These are phyloP conservation scores for Hygrophoropsis aurantiaca DNA, from an alignment of 768 basidiomycete species.

Conservation along the genomic window DNA sequence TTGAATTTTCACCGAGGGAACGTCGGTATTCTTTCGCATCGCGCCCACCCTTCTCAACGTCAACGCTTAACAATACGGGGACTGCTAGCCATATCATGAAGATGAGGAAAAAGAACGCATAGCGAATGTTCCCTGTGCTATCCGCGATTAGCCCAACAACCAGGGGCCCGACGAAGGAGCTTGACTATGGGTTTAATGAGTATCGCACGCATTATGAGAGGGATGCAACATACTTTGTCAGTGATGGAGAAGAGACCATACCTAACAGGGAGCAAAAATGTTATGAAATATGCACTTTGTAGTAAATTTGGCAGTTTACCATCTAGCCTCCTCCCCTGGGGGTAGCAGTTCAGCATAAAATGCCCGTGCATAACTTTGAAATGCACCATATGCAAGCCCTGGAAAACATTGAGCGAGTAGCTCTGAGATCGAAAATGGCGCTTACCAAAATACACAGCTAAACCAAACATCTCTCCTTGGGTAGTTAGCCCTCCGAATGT, in stretches of 20 bases:
- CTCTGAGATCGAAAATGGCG: not conserved
- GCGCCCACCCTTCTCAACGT: conserved; percentile 62
- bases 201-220: not conserved
- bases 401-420: not conserved
- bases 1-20: not conserved
- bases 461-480: conserved; percentile 79
- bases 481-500: conserved; percentile 75
- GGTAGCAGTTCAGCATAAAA: conserved; percentile 88
- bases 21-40: conserved; percentile 43
- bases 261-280: conserved; percentile 21
- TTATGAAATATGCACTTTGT: not conserved
- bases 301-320: conserved; percentile 43
- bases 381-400: conserved; percentile 83
- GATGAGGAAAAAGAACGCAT: conserved; percentile 86
- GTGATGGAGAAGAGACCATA: conserved; percentile 88
- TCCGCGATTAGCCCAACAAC: conserved; percentile 88
- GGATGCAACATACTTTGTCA: conserved; percentile 59
- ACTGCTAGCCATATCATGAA: conserved; percentile 79
- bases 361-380: conserved; percentile 87
- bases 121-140: conserved; percentile 87
- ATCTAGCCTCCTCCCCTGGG: conserved; percentile 84
- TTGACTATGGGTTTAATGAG: conserved; percentile 52
- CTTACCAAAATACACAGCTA: conserved; percentile 82
- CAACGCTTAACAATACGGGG: conserved; percentile 70
- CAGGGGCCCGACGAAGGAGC: conserved; percentile 89